Percentiles rank a stretch among this genome's conserved stretches.
These are phyloP conservation scores for Tinospora cordifolia DNA, from an alignment of 164 flowering plant species.

Conservation along the genomic window DNA sequence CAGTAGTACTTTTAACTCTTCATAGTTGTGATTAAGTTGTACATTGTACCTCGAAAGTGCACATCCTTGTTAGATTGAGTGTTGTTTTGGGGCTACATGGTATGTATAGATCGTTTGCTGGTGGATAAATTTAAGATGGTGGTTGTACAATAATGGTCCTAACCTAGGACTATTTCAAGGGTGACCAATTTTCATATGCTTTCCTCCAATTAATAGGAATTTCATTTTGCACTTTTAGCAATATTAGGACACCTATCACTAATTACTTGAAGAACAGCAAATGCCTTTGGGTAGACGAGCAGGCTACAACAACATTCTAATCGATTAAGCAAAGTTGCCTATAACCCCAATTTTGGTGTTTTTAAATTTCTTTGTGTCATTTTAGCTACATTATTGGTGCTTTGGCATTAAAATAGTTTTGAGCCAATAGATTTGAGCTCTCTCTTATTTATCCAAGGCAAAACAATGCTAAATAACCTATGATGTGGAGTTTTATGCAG, in stretches of 20 bases:
- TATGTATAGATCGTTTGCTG: too few relatives aligned
- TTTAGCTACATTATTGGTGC: conserved; percentile 3
- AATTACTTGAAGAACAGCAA: not conserved
- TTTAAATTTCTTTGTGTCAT: not conserved
- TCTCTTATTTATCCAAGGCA: not conserved
- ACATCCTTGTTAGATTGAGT: too few relatives aligned
- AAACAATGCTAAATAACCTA: not conserved
- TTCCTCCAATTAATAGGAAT: not conserved
- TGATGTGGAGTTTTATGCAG: conserved; percentile 6
- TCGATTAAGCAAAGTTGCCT: not conserved
- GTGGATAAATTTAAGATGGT: too few relatives aligned
- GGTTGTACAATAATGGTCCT: too few relatives aligned
- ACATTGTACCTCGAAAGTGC: too few relatives aligned
- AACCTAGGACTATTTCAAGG: too few relatives aligned
- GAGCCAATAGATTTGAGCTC: not conserved
- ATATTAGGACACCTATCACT: not conserved
- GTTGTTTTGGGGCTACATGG: too few relatives aligned
- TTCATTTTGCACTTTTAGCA: not conserved
- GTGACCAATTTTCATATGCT: not conserved
- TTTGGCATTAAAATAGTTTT: not conserved
- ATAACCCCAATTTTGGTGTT: not conserved
- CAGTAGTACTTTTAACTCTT: not conserved
- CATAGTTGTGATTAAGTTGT: not conserved
- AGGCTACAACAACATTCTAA: not conserved
- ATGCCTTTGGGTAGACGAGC: not conserved